Conservation (phyloP, 192 early-diverging fungal genomes). For the Rhizoclosmatium globosum region DNA sequence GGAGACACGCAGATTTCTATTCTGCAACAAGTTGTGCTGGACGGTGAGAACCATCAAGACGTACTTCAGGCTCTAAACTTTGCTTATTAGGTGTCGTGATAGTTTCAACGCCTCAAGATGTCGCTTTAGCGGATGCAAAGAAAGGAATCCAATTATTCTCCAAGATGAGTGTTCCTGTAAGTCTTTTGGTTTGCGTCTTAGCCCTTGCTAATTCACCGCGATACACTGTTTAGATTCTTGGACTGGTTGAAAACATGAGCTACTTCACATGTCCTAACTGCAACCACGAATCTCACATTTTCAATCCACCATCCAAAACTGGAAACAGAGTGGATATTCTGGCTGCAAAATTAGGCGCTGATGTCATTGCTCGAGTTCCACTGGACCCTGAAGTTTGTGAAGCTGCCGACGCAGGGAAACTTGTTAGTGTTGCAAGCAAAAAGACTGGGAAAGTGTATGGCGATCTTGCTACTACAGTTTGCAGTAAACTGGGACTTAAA, state of each 20-base stretch:
- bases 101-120: slow-evolving; percentile 91
- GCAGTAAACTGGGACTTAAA: slow-evolving; percentile 4
- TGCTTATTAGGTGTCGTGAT: slow-evolving; percentile 75
- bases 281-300: slow-evolving; percentile 78
- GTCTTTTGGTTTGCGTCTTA: slow-evolving; percentile 7
- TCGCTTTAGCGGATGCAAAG: slow-evolving; percentile 80
- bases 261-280: slow-evolving; percentile 83
- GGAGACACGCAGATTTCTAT: slow-evolving; percentile 90
- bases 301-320: slow-evolving; percentile 52
- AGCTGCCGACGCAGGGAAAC: slow-evolving; percentile 76
- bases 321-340: slow-evolving; percentile 60
- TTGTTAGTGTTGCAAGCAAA: slow-evolving; percentile 32
- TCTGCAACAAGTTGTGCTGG: slow-evolving; percentile 75
- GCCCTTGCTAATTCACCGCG: neutral
- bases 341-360: slow-evolving; percentile 71
- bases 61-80: neutral
- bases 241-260: slow-evolving; percentile 91
- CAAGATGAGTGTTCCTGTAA: slow-evolving; percentile 83
- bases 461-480: slow-evolving; percentile 1
- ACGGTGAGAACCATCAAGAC: slow-evolving; percentile 50
- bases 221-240: slow-evolving; percentile 70
- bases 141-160: slow-evolving; percentile 86
- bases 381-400: slow-evolving; percentile 78
- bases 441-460: slow-evolving; percentile 9
- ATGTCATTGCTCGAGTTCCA: slow-evolving; percentile 80